Base-by-base conservation (phyloP, 176 grass and related monocot species). In the Tuctoria greenei region DNA sequence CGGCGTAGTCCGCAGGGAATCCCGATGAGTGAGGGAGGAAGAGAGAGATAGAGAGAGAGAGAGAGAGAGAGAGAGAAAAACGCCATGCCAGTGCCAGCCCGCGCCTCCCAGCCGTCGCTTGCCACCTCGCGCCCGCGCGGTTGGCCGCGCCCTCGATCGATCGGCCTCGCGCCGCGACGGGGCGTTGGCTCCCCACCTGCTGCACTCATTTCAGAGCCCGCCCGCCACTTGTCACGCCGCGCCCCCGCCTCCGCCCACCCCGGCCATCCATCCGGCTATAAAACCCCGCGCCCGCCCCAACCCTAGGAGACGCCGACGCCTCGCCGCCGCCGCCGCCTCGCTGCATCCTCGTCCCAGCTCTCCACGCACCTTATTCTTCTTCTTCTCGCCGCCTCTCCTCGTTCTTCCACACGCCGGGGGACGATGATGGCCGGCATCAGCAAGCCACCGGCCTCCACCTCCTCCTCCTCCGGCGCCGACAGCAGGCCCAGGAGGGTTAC, bases 71-170 rank as follows among this genome's bases (percentile, higher is more conserved):
- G 1, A 0, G 39, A 67, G 21, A 63, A 21, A 57, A 17, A 70
- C 13, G 77, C 11, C 75, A 77, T 77, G 73, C 66, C 66, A 84
- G 76, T 77, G 73, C 66, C 66, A 84, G 76, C 86, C 81, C 76
- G 64, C 76, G 86, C 81, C 86, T 64, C 70, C 86, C 86, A 84
- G 46, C 76, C 86, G 64, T 67, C 54, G 70, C 45, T n/a, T 75
- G 81, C 86, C 86, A 88, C 86, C 86, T 88, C 41, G 81, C 86
- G 64, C 70, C 55, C 75, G 20, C 63, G 54, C 75, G 81, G 86
- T 83, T 83, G 80, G 80, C 80, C 86, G 85, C 73, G 55, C 45
- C 79, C 17, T 58, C 78, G 58, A 57, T 37, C 71, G 54, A 71
- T 23, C 77, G 71, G 44, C 65, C 44, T 58, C 83, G 47, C 72